Evolutionary conservation across 148 eudicot species (phyloP).

Genomic region (Salicornia ramosissima): DNA sequence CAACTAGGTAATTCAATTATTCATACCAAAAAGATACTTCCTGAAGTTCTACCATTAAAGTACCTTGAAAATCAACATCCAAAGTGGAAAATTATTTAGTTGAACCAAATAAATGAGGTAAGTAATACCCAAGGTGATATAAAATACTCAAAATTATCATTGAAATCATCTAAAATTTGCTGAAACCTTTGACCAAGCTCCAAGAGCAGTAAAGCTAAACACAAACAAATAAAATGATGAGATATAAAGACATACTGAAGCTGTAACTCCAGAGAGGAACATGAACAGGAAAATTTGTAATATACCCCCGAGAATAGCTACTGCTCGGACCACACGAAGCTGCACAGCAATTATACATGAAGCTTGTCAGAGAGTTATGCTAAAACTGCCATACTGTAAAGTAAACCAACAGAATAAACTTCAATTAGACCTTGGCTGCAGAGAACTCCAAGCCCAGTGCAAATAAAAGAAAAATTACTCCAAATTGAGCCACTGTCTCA

Average conservation of each 20-base stretch:
- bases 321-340: constrained; percentile 97
- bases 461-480: constrained; percentile 95
- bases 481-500: constrained; percentile 99
- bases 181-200: neutral
- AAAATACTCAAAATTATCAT: neutral
- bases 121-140: neutral
- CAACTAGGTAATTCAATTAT: neutral
- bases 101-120: neutral
- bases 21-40: neutral
- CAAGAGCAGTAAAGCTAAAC: neutral
- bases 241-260: constrained; percentile 59
- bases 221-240: neutral
- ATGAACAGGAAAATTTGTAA: constrained; percentile 85
- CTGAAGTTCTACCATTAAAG: neutral
- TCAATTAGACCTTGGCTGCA: constrained; percentile 56
- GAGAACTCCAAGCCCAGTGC: constrained; percentile 98
- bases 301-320: constrained; percentile 89
- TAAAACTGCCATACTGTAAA: constrained; percentile 1
- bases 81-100: too few relatives aligned
- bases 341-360: constrained; percentile 30
- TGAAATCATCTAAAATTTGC: constrained; percentile 6
- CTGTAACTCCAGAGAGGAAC: constrained; percentile 84
- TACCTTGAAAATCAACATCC: too few relatives aligned
- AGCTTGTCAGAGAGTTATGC: neutral
- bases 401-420: neutral